Conservation (phyloP, 2,329 filamentous ascomycete genomes). For the Phoma sp. region DNA sequence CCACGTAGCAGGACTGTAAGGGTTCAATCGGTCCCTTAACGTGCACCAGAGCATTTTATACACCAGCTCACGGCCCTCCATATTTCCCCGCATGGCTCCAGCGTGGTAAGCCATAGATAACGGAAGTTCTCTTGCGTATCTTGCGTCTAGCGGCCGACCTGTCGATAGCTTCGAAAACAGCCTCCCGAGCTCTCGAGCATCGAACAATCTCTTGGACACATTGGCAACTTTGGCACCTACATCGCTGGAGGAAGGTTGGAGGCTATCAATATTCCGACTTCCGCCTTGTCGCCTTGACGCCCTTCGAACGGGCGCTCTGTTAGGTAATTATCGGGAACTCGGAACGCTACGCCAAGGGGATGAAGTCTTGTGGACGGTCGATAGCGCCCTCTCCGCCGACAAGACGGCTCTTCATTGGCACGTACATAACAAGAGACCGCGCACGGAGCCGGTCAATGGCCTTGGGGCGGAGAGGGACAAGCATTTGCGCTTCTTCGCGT, state of each 20-base stretch:
- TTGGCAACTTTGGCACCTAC: slow-evolving; percentile 30
- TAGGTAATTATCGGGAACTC: slow-evolving; percentile 18
- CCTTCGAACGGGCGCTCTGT: neutral
- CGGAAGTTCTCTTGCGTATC: slow-evolving; percentile 11
- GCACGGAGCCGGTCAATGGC: slow-evolving; percentile 4
- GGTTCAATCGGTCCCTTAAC: neutral
- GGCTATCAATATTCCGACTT: slow-evolving; percentile 25
- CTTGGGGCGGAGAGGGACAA: slow-evolving; percentile 21
- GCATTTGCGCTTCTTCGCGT: slow-evolving; percentile 22
- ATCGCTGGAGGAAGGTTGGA: slow-evolving; percentile 28
- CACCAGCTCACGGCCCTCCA: slow-evolving; percentile 11
- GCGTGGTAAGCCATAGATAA: slow-evolving; percentile 31
- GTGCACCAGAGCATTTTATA: slow-evolving; percentile 26
- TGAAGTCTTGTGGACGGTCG: neutral
- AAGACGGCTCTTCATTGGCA: slow-evolving; percentile 8
- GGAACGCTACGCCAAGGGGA: slow-evolving; percentile 16
- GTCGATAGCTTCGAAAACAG: slow-evolving; percentile 10
- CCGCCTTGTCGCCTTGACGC: slow-evolving; percentile 26
- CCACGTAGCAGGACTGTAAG: neutral
- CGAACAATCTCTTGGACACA: slow-evolving; percentile 14
- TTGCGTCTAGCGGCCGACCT: slow-evolving; percentile 8
- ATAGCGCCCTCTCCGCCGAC: neutral
- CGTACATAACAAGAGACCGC: neutral
- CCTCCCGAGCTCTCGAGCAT: slow-evolving; percentile 1
- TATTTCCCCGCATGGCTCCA: slow-evolving; percentile 2